Evolutionary conservation across 208 protist species (phyloP), one percentile per base, ranked within the genome.

Genomic region (Acanthamoeba culbertsoni): DNA sequence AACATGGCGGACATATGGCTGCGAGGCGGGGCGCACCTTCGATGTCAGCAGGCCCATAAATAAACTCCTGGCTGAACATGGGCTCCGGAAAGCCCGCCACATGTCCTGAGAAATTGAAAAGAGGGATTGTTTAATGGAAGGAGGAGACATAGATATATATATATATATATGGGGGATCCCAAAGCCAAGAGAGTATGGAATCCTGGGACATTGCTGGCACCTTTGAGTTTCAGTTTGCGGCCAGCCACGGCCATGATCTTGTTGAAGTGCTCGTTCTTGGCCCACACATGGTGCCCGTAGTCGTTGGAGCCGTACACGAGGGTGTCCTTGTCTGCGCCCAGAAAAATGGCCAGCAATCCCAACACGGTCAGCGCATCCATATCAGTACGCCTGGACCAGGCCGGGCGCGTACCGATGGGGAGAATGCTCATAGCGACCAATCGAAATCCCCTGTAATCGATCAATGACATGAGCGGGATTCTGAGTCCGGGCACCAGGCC

Each of bases 391-490:
- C 7, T n/a, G 20, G 48, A 18, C 48, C 8, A 55, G 18, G 12
- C 48, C 8, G 18, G 48, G 59, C 7, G 28, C 16, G 10, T 92
- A 53, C 43, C 59, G 31, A 94, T 92, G 35, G 93, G 93, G 5
- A 92, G 86, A n/a, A 94, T 91, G 65, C 65, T 57, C 43, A 75
- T 57, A 35, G 93, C 93, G 16, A 94, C 57, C 26, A 94, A 33
- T 6, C 93, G 93, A 37, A 82, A 92, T 31, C 93, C 93, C 0
- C 62, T 31, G n/a, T 92, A 94, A 53, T 94, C 93, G 28, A 94
- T 62, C n/a, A 92, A 28, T 10, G 82, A 43, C 93, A 94, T 94
- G 31, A 94, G 86, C 42, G 82, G 82, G 14, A 94, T 57, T 20
- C 40, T 48, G 23, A 93, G 53, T 0, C 71, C 88, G 7, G 51